phyloP scores from a whole-genome alignment of 768 basidiomycete species.

The Daedaleopsis sinensis region DNA sequence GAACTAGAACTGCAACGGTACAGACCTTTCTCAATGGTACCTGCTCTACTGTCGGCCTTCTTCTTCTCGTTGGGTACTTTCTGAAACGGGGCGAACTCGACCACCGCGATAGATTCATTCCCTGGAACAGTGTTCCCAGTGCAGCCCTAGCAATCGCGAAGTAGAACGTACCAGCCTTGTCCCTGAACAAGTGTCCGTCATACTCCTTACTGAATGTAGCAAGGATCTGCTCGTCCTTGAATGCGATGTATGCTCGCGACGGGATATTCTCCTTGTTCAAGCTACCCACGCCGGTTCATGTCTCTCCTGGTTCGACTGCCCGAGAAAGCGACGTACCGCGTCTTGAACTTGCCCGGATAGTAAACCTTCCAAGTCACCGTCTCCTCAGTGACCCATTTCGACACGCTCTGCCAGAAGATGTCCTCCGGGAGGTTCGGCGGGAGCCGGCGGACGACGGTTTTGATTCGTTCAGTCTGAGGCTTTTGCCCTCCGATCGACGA shows the following conservation, averaged over 20 bases:
- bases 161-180: constrained; percentile 76
- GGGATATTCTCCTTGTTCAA: constrained; percentile 82
- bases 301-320: neutral
- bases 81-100: constrained; percentile 94
- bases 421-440: constrained; percentile 92
- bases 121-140: constrained; percentile 47
- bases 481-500: constrained; percentile 18
- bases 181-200: constrained; percentile 89
- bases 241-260: constrained; percentile 91
- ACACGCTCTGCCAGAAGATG: constrained; percentile 92
- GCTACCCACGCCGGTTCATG: constrained; percentile 39
- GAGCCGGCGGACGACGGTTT: constrained; percentile 84
- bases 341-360: constrained; percentile 68
- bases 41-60: constrained; percentile 80
- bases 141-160: neutral
- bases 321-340: constrained; percentile 50
- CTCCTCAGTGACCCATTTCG: constrained; percentile 80
- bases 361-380: constrained; percentile 68
- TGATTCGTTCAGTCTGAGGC: constrained; percentile 61
- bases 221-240: constrained; percentile 75
- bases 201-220: constrained; percentile 80
- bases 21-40: constrained; percentile 88
- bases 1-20: neutral
- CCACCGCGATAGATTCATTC: constrained; percentile 83
- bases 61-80: constrained; percentile 76